Evolutionary conservation across 495 filamentous ascomycete species (phyloP).

Genomic region (Trichocladium uniseriatum): DNA sequence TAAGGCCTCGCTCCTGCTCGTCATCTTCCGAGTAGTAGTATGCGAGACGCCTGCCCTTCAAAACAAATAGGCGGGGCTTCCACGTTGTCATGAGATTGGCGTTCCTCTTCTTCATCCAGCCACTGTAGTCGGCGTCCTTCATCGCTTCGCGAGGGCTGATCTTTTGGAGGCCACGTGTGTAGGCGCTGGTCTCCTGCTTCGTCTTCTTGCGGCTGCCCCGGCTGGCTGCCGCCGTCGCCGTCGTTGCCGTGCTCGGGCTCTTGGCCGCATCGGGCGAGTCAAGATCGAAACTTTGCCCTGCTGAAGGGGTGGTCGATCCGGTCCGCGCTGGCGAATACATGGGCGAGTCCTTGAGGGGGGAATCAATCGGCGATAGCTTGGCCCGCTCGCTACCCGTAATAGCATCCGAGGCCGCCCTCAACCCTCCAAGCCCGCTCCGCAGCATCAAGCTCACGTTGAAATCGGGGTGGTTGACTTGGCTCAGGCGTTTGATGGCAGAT

Average conservation of each 20-base stretch:
- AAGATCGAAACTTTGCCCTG: constrained; percentile 66
- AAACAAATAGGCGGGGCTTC: constrained; percentile 89
- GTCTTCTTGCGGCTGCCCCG: constrained; percentile 45
- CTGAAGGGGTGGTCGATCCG: constrained; percentile 80
- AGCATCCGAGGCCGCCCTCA: constrained; percentile 75
- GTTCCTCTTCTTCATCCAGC: constrained; percentile 99
- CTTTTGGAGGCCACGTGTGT: constrained; percentile 76
- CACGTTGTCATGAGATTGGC: constrained; percentile 92
- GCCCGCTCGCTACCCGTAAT: constrained; percentile 54
- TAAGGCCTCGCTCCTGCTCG: constrained; percentile 83
- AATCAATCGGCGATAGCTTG: constrained; percentile 46
- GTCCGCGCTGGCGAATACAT: constrained; percentile 62
- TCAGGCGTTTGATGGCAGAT: constrained; percentile 42
- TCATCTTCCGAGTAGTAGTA: constrained; percentile 96
- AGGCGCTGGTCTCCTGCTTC: constrained; percentile 92
- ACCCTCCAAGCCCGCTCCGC: constrained; percentile 42
- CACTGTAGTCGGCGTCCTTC: constrained; percentile 79
- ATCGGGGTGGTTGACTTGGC: constrained; percentile 43
- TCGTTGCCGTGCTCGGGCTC: constrained; percentile 37
- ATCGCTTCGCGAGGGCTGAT: constrained; percentile 79
- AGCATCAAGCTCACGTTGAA: constrained; percentile 38
- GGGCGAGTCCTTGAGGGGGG: constrained; percentile 55
- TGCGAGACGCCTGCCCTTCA: constrained; percentile 80
- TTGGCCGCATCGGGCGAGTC: constrained; percentile 61
- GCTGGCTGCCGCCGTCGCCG: constrained; percentile 37